Evolutionary conservation across 306 rosid species (phyloP).

Genomic region (Dalbergia cultrata): DNA sequence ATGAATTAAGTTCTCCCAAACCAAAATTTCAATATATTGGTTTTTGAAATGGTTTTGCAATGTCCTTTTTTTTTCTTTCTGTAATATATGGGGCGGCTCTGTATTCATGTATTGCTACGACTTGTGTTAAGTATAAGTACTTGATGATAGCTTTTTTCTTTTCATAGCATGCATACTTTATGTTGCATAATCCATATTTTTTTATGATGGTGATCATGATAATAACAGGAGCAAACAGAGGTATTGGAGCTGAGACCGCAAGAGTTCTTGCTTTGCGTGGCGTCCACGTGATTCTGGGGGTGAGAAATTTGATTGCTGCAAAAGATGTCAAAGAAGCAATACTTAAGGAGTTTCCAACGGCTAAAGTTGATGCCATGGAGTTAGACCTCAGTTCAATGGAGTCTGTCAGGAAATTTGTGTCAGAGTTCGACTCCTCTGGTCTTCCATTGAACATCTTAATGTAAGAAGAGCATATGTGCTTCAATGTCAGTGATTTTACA

Average conservation of each 20-base stretch:
- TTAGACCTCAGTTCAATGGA: conserved; percentile 78
- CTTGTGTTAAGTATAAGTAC: no score
- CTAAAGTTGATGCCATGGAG: conserved; percentile 82
- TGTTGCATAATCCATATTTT: conserved; percentile 1
- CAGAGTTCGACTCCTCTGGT: conserved; percentile 61
- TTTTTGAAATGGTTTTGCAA: no score
- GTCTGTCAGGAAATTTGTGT: conserved; percentile 77
- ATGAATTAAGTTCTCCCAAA: no score
- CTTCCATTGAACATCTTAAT: conserved; percentile 78
- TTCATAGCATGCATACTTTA: no score
- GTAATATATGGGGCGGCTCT: no score
- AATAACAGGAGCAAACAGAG: conserved; percentile 80
- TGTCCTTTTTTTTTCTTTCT: no score
- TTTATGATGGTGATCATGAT: conserved; percentile 25
- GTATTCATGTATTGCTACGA: no score
- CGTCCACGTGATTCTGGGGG: conserved; percentile 82
- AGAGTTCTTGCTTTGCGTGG: conserved; percentile 91
- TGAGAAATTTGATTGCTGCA: conserved; percentile 71
- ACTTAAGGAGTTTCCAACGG: conserved; percentile 69
- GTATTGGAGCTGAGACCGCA: conserved; percentile 83
- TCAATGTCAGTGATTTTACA: neutral
- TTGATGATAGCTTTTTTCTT: no score
- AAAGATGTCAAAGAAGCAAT: conserved; percentile 62
- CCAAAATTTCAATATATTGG: no score
- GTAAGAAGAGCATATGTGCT: conserved; percentile 58